Evolutionary conservation across 371 early-diverging fungal species (phyloP), one percentile per base, ranked within the genome.

Genomic region (Lichtheimia corymbifera): DNA sequence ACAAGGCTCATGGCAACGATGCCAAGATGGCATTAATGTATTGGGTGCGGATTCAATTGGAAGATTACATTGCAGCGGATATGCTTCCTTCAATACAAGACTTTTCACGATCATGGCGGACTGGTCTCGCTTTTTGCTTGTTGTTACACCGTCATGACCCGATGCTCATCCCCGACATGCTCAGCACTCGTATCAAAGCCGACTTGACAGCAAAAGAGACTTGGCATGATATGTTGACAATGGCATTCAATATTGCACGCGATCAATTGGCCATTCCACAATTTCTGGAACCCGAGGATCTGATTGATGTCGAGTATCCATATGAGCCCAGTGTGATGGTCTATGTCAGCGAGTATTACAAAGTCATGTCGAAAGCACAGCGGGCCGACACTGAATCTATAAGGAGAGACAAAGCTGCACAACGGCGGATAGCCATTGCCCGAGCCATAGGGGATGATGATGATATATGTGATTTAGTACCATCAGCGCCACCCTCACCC

Each of bases 101-200:
- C 66, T 90, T 92, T 70, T 80, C 86, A 25, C 73, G 79, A 35
- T 79, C 85, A 11, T 92, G 92, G 93, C 74, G 86, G 65, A 88
- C 79, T 53, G 92, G 93, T 6, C 72, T 88, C 22, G 88, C 84
- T 11, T 92, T 92, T 67, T 79, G 86, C 59, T 79, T 87, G 27
- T 75, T 93, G 14, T 84, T 91, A 44, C 89, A 92, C 64, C 76
- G 84, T 5, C 88, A 88, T 53, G 84, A 86, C 51, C 88, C 89
- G 5, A 70, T 74, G 0, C 73, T 86, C 53, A 65, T 91, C 30
- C 87, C 90, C 43, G 84, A 90, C 53, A 71, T 83, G 53, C 66
- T 75, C 4, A 58, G 64, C 18, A 60, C 64, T 41, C 64, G 74
- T n/a, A 47, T 47, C 22, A 47, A 47, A n/a, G 30, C 53, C 4